Evolutionary conservation across 345 rosid genomes (phyloP), one percentile per base, ranked within the genome.

Genomic region (Cardamine chenopodiifolia): DNA sequence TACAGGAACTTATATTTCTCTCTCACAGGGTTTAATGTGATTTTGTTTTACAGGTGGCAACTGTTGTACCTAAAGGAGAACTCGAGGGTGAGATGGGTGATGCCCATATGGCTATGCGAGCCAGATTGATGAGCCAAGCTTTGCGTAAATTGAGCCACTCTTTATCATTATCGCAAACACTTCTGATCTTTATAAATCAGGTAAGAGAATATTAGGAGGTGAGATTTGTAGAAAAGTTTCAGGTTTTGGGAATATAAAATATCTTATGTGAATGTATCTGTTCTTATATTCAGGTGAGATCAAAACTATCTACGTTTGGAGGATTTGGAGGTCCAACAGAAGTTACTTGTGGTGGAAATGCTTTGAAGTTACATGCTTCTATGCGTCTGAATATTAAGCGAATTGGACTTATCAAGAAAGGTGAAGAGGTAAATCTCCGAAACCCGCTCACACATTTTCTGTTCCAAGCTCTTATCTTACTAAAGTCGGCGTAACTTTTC

Each of bases 41-140:
- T 22, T 72, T 54, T 64, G 8, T 47, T 56, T 13, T 11, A 25
- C 81, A 96, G 99, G 99, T 96, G 11, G 99, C 99, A 70, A 97
- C 99, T n/a, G 91, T 96, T 67, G 99, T 96, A 74, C 99, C 99
- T 69, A 90, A 90, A 86, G 81, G 91, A 74, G 99, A 96, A 81
- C 99, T 96, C 19, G 98, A 96, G 28, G 98, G 99, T 0, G 98
- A 92, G 89, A 96, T 92, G 98, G 99, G 99, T 74, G 98, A 96
- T 83, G 99, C 97, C 68, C 97, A 96, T 80, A 92, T 95, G 97
- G 97, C 99, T 74, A 82, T 95, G 98, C 98, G 92, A 87, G 99
- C 99, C 50, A 89, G 99, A 76, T 79, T 96, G 78, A 96, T 92
- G 99, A 96, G 97, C 79, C 99, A 92, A 84, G 98, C 99, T 26